Evolutionary conservation across 106 monocot genomes (phyloP).

Genomic region (Alisma plantagoaquatica): DNA sequence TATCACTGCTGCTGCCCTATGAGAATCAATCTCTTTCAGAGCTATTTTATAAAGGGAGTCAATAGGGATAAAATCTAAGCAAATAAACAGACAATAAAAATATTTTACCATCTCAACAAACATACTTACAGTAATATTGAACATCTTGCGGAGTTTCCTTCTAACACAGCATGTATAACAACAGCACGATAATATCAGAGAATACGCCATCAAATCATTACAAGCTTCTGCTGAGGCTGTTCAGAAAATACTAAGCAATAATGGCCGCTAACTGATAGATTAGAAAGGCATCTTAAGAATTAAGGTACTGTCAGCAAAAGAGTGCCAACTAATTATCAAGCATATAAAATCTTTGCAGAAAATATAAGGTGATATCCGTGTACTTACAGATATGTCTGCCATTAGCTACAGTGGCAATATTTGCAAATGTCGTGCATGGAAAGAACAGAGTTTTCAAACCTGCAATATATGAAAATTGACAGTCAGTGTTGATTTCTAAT

Average conservation of each 20-base stretch:
- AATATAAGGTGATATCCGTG: background rate
- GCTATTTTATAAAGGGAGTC: too few relatives aligned
- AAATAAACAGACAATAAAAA: too few relatives aligned
- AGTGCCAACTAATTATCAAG: background rate
- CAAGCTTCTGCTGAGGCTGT: conserved; percentile 80
- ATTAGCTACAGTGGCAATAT: conserved; percentile 56
- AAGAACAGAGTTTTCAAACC: conserved; percentile 66
- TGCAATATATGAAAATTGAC: conserved; percentile 18
- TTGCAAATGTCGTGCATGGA: conserved; percentile 76
- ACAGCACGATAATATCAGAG: conserved; percentile 83
- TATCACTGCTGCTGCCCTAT: too few relatives aligned
- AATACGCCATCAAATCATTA: conserved; percentile 86
- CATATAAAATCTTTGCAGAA: background rate
- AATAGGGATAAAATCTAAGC: too few relatives aligned
- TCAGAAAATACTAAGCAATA: background rate
- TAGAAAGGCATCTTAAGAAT: too few relatives aligned
- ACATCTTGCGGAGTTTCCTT: conserved; percentile 62
- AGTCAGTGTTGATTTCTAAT: background rate
- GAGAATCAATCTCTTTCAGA: too few relatives aligned
- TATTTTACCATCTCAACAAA: too few relatives aligned
- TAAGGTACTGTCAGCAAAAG: too few relatives aligned
- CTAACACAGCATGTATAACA: conserved; percentile 91
- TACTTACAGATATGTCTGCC: conserved; percentile 54
- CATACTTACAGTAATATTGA: conserved; percentile 65
- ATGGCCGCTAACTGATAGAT: background rate